These are phyloP conservation scores for Pholiota microspora DNA, from an alignment of 768 basidiomycete species.

Conservation along the genomic window DNA sequence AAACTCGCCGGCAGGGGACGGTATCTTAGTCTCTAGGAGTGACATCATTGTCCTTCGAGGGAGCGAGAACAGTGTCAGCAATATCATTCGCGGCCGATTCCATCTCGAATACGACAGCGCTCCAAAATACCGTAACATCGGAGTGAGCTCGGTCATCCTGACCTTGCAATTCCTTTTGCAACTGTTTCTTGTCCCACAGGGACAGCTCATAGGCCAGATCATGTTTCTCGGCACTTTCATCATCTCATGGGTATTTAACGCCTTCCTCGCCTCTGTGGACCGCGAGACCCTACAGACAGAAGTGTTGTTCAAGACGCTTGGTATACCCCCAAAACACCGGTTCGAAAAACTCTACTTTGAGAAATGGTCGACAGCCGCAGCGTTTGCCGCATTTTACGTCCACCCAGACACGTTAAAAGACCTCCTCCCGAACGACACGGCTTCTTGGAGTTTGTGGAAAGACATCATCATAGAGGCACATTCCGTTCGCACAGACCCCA, in stretches of 20 bases:
- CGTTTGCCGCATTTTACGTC: conserved; percentile 8
- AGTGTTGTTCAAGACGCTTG: conserved; percentile 9
- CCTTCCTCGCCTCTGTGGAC: conserved; percentile 18
- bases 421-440: conserved; percentile 13
- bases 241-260: conserved; percentile 17
- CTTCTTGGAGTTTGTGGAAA: conserved; percentile 10
- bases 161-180: conserved; percentile 18
- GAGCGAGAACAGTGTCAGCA: conserved; percentile 15
- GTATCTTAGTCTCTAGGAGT: conserved; percentile 8
- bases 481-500: not conserved
- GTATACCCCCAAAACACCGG: conserved; percentile 6
- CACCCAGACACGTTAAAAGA: conserved; percentile 8
- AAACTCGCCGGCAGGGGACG: conserved; percentile 18
- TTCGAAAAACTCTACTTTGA: conserved; percentile 9
- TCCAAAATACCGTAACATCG: conserved; percentile 14
- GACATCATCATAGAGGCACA: conserved; percentile 6
- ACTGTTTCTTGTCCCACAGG: conserved; percentile 18
- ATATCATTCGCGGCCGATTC: conserved; percentile 13
- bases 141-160: conserved; percentile 11
- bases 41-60: conserved; percentile 15
- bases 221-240: conserved; percentile 17
- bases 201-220: conserved; percentile 17
- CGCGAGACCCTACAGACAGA: conserved; percentile 15
- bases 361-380: conserved; percentile 15
- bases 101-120: conserved; percentile 12